A percentile compares a stretch with the other conserved stretches of the same genome.
Conservation (phyloP, 2,329 filamentous ascomycete genomes). For the Aspergillus sp. region DNA sequence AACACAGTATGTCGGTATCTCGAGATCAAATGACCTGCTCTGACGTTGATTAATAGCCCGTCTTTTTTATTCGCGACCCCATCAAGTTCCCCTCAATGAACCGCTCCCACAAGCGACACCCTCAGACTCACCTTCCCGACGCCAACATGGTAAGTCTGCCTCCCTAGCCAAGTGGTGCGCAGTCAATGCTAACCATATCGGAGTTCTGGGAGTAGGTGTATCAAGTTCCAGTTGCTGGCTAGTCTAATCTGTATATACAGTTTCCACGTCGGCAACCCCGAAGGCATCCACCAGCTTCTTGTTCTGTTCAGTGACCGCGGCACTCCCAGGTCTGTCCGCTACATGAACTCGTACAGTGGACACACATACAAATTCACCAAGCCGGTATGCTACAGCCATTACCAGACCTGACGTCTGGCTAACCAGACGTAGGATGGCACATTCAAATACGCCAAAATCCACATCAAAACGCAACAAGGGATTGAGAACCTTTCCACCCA, state of each 20-base stretch:
- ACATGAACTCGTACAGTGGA: conserved; percentile 65
- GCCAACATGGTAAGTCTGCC: background rate
- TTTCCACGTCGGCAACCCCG: conserved; percentile 50
- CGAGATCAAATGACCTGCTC: background rate
- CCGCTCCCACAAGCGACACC: background rate
- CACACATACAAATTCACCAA: conserved; percentile 66
- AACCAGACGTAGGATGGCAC: conserved; percentile 49
- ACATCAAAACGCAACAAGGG: conserved; percentile 36
- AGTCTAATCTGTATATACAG: background rate
- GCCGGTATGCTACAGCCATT: conserved; percentile 24
- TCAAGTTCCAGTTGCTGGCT: background rate
- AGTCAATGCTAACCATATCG: background rate
- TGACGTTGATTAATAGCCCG: conserved; percentile 42
- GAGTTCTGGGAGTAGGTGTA: background rate
- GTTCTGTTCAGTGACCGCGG: conserved; percentile 63
- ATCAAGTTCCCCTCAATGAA: conserved; percentile 63
- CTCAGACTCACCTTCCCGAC: background rate
- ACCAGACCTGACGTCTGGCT: background rate
- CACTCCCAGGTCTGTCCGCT: conserved; percentile 60
- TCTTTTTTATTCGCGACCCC: conserved; percentile 69
- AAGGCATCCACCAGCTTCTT: conserved; percentile 62
- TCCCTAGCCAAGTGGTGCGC: no score
- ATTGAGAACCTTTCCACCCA: conserved; percentile 52
- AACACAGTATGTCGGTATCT: conserved; percentile 14
- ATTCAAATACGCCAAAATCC: conserved; percentile 63